Evolutionary conservation across 1,284 basidiomycete species (phyloP), one percentile per base, ranked within the genome.

Genomic region (Sanghuangporus weigelae): DNA sequence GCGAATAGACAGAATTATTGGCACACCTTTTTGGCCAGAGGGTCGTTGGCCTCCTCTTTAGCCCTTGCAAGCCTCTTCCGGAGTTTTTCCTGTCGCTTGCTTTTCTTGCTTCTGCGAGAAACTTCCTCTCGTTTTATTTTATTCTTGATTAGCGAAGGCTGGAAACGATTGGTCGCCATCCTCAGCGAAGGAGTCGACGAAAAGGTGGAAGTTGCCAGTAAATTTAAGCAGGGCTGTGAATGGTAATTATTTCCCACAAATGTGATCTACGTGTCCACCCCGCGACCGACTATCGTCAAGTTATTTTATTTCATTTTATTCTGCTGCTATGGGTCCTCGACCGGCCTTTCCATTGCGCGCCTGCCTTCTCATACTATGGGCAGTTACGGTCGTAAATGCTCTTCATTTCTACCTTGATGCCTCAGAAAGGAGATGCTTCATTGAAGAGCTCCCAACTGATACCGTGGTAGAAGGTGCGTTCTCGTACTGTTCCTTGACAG

Each of bases 391-490:
- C 12, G 39, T 42, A 11, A 66, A 66, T 73, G 89, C 89, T 12
- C 85, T 96, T 55, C 94, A 96, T 73, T 94, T 96, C 74, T 96
- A 96, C 72, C 84, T 96, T 64, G 93, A 96, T 73, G 88, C 92
- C n/a, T 89, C 90, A 71, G 92, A 96, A 76, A 89, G 89, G 72
- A 83, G 92, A 67, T 99, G 97, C 76, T 99, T 99, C 78, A 85
- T 98, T 67, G 97, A 99, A 75, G 97, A 99, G 76, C 81, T 99
- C 46, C 96, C 96, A n/a, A 89, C 88, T 14, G 92, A 98, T 76
- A 99, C 97, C 16, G 89, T 97, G 42, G 95, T 99, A 16, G 95
- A 98, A 78, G 96, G 96, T 92, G 68, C 60, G 82, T 73, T 48
- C 23, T 31, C 26, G 26, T 31, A 31, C 26, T 31, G 26, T 31